Evolutionary conservation across 2,329 filamentous ascomycete genomes (phyloP).

Genomic region (Didymella glomerata): DNA sequence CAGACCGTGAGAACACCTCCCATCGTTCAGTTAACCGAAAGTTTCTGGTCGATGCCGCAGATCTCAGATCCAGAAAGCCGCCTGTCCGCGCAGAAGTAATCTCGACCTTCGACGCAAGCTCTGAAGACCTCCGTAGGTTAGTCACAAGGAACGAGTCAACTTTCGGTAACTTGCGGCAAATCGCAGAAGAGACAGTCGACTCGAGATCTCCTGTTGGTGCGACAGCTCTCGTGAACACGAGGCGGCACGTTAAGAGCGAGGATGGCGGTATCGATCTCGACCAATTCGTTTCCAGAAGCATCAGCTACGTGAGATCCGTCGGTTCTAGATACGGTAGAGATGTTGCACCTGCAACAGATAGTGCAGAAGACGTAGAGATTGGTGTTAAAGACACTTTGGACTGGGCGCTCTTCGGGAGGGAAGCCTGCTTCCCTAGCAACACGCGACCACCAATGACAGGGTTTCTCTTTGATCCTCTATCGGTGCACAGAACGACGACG

Average conservation of each 20-base stretch:
- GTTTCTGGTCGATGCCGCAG: neutral
- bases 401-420: slow-evolving; percentile 83
- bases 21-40: neutral
- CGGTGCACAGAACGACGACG: slow-evolving; percentile 75
- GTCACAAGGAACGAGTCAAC: too few species aligned
- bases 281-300: slow-evolving; percentile 89
- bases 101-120: too few species aligned
- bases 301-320: slow-evolving; percentile 80
- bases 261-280: slow-evolving; percentile 84
- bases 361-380: slow-evolving; percentile 66
- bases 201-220: neutral
- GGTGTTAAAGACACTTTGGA: slow-evolving; percentile 75
- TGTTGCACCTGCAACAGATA: slow-evolving; percentile 59
- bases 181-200: too few species aligned
- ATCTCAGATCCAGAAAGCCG: too few species aligned
- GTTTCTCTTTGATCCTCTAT: slow-evolving; percentile 87
- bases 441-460: slow-evolving; percentile 78
- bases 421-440: slow-evolving; percentile 77
- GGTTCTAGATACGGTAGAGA: slow-evolving; percentile 59
- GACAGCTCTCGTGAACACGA: slow-evolving; percentile 55
- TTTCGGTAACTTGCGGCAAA: too few species aligned
- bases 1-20: neutral
- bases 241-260: slow-evolving; percentile 59
- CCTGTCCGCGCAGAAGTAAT: too few species aligned
- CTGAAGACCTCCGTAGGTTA: too few species aligned